A percentile compares a stretch with the other conserved stretches of the same genome.
Conservation (phyloP, 441 rosid species). For the Pelargonium myrrhifolium region DNA sequence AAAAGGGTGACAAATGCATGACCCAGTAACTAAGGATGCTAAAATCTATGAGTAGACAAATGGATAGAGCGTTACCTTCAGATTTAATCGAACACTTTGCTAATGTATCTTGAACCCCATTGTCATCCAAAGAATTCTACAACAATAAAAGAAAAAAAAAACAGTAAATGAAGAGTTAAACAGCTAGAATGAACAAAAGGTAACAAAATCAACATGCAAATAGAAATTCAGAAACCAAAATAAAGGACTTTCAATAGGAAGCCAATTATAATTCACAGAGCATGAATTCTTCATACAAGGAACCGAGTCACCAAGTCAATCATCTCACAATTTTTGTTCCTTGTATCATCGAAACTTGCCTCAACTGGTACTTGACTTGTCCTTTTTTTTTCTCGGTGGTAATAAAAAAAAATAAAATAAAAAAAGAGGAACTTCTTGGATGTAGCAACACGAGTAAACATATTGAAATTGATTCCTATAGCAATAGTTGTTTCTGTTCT, state of each 20-base stretch:
- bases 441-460: too few species aligned
- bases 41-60: background rate
- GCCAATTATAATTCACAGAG: background rate
- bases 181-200: background rate
- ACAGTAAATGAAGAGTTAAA: background rate
- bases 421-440: too few species aligned
- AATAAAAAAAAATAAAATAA: too few species aligned
- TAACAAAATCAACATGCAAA: background rate
- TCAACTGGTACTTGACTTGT: background rate
- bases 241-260: background rate
- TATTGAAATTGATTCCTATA: background rate
- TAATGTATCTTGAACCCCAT: slow-evolving; percentile 30
- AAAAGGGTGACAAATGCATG: background rate
- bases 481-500: background rate
- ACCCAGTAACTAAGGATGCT: slow-evolving; percentile 5
- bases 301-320: background rate
- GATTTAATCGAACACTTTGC: slow-evolving; percentile 23
- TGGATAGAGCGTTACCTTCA: slow-evolving; percentile 41
- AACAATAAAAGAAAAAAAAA: slow-evolving; percentile 14
- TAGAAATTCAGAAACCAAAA: background rate
- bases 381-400: too few species aligned
- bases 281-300: background rate
- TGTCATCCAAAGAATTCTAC: slow-evolving; percentile 36
- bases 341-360: background rate
- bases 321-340: background rate